Base-by-base conservation (phyloP, 176 grass and related monocot genomes). In the Carex pumila region DNA sequence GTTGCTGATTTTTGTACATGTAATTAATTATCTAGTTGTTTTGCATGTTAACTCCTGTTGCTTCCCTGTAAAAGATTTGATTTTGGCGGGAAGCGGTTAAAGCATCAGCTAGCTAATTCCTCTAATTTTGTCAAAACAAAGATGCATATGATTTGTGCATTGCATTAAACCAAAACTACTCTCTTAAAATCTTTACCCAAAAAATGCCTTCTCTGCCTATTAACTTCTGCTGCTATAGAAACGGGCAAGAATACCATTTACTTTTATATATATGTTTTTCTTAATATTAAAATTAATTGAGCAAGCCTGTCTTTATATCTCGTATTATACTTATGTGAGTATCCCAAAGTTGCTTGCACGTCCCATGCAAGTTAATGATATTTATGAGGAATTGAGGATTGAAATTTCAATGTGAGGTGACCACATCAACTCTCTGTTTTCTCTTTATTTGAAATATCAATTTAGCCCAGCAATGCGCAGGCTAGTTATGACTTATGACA, bases 1-100 rank as follows among this genome's bases (percentile, higher is more conserved):
- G 54, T 55, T 78, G 50, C 39, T 81, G 36, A 62, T 83, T 83
- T 83, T 83, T 83, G 81, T 83, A 83, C 41, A 66, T 83, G 62
- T 83, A 83, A 66, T 66, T 78, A 78, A 65, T 53, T 83, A 63
- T 55, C 45, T 83, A 83, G 45, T 68, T 81, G 17, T 60, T 62
- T 81, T 81, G 55, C 37, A 63, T 61, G 37, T 41, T 74, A 80
- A 81, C 34, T 81, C n/a, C 7, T 83, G 18, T 41, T 83, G 81
- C 21, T 81, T 81, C 31, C 41, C 59, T 65, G 12, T 1, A 21
- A 81, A 81, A 81, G 9, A 47, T 81, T 52, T 81, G 36, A 62
- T 10, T 63, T 81, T 81, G 32, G 79, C 79, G 79, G 79, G 79
- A 81, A 64, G 34, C 60, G 6, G 31, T 81, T 80, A 62, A 62